Percentiles rank a stretch among this genome's conserved stretches.
Conservation (phyloP, 176 grass and related monocot species). For the Triticum turgidum region DNA sequence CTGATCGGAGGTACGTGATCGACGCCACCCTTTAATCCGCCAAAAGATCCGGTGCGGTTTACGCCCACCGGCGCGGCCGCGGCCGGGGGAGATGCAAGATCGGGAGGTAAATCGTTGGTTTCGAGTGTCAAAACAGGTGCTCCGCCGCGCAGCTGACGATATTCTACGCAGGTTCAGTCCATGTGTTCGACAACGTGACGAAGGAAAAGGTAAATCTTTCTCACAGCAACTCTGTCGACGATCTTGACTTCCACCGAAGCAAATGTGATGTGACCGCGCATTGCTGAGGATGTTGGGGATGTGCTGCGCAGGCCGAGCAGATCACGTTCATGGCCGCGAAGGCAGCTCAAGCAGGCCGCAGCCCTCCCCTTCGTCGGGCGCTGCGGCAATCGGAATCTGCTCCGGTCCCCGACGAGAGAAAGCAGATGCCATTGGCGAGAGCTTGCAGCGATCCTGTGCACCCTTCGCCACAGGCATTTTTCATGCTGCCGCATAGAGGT, state of each 20-base stretch:
- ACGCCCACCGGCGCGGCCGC: too few species aligned
- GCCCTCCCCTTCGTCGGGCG: neutral
- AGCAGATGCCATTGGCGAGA: neutral
- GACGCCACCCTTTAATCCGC: neutral
- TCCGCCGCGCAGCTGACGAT: slow-evolving; percentile 40
- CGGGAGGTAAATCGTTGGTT: neutral
- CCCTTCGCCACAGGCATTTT: neutral
- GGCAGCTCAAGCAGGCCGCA: neutral
- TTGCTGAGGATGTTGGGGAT: neutral
- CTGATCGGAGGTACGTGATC: slow-evolving; percentile 5
- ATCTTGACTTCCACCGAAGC: neutral
- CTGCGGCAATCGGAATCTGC: neutral
- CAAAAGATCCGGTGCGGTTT: neutral
- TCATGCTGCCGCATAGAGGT: slow-evolving; percentile 32
- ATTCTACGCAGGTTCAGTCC: slow-evolving; percentile 51
- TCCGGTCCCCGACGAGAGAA: neutral
- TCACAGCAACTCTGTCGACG: neutral
- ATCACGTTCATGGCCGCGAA: slow-evolving; percentile 14
- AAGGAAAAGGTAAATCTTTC: slow-evolving; percentile 45
- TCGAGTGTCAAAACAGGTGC: neutral
- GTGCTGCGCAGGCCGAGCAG: slow-evolving; percentile 27
- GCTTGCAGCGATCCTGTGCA: slow-evolving; percentile 4
- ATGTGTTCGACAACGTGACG: slow-evolving; percentile 40
- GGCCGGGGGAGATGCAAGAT: neutral
- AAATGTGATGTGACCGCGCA: neutral